These are phyloP conservation scores for Zhuliangozyma blackwelliae DNA, from an alignment of 1,139 yeast genomes.

Conservation along the genomic window DNA sequence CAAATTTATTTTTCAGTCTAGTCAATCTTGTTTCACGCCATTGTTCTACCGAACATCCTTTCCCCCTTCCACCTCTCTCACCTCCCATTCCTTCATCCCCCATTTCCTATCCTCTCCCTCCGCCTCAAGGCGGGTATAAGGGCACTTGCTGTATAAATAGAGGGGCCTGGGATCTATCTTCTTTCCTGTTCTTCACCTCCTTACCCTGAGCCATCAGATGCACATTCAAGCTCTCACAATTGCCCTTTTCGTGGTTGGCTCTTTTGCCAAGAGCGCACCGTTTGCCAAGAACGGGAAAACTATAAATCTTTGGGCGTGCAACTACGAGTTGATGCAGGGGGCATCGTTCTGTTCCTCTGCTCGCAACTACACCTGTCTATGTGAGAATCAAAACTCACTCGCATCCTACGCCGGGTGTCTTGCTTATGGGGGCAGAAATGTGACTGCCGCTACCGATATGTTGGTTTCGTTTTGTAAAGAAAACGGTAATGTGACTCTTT, in stretches of 20 bases:
- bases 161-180: no score
- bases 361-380: slow-evolving; percentile 8
- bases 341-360: slow-evolving; percentile 14
- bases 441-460: background rate
- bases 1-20: no score
- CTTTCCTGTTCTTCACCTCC: no score
- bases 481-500: slow-evolving; percentile 10
- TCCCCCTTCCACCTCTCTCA: no score
- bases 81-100: no score
- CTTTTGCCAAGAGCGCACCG: slow-evolving; percentile 7
- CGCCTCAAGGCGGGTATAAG: no score
- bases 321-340: slow-evolving; percentile 9
- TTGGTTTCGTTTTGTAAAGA: background rate
- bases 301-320: slow-evolving; percentile 16
- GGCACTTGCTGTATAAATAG: no score
- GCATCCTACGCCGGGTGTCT: slow-evolving; percentile 18
- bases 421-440: slow-evolving; percentile 3
- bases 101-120: no score
- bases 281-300: slow-evolving; percentile 3
- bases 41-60: no score
- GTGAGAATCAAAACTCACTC: slow-evolving; percentile 10
- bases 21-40: no score
- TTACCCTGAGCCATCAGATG: no score
- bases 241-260: background rate
- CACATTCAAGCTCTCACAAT: no score